Conservation (phyloP, 2,329 filamentous ascomycete genomes). For the Davidsoniella neocaledoniae region DNA sequence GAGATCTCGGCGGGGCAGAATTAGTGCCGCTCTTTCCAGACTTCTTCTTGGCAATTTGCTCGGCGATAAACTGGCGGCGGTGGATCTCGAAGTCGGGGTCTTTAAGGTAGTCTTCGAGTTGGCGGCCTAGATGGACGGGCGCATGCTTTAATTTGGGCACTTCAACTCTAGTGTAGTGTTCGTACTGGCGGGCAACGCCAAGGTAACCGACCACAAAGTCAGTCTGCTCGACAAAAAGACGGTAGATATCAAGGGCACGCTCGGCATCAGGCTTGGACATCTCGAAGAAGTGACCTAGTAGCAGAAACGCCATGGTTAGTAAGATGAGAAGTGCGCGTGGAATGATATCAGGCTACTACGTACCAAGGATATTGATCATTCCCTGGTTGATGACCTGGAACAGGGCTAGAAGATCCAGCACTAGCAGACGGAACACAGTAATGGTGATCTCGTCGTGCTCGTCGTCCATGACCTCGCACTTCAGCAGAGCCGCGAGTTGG, state of each 20-base stretch:
- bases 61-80: constrained; percentile 75
- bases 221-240: constrained; percentile 79
- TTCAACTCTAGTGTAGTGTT: constrained; percentile 80
- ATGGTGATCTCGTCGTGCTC: constrained; percentile 96
- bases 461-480: constrained; percentile 73
- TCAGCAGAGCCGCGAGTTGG: constrained; percentile 69
- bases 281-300: constrained; percentile 83
- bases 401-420: constrained; percentile 72
- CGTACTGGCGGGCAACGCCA: constrained; percentile 70
- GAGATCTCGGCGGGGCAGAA: constrained; percentile 14
- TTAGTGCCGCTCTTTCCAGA: constrained; percentile 21
- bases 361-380: constrained; percentile 90
- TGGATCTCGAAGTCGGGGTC: constrained; percentile 94
- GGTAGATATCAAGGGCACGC: constrained; percentile 79
- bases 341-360: constrained; percentile 17
- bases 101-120: constrained; percentile 85
- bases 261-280: constrained; percentile 92
- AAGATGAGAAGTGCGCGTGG: too few relatives aligned
- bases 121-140: constrained; percentile 73
- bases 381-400: constrained; percentile 95
- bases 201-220: constrained; percentile 86
- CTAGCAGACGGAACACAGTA: constrained; percentile 80
- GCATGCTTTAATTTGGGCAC: constrained; percentile 97
- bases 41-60: constrained; percentile 56
- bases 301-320: not conserved